Evolutionary conservation across 2,329 filamentous ascomycete genomes (phyloP).

Genomic region (Aspergillus uvarum): DNA sequence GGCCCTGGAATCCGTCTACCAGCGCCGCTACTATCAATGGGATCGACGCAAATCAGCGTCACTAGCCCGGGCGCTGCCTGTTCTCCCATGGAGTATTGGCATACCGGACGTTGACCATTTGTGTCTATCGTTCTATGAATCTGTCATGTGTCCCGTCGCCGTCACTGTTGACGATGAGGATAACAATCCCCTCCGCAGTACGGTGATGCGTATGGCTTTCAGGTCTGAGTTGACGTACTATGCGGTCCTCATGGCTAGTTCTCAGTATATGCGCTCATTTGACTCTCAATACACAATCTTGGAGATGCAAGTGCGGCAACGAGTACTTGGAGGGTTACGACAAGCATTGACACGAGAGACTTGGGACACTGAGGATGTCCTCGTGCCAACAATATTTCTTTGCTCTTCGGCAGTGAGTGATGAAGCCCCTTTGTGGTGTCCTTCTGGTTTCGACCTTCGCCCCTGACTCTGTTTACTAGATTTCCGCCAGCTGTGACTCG

Average conservation of each 20-base stretch:
- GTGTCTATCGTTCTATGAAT: conserved; percentile 5
- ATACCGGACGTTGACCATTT: conserved; percentile 2
- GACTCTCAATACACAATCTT: conserved; percentile 1
- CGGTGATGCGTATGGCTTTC: conserved; percentile 10
- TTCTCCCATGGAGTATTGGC: not conserved
- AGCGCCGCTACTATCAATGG: not conserved
- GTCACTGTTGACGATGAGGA: conserved; percentile 10
- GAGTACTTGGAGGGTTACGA: conserved; percentile 5
- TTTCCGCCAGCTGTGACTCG: conserved; percentile 7
- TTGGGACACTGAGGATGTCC: conserved; percentile 4
- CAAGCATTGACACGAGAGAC: not conserved
- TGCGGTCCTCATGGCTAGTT: conserved; percentile 9
- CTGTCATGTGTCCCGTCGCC: conserved; percentile 8
- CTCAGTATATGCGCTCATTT: conserved; percentile 6
- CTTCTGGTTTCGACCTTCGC: not conserved
- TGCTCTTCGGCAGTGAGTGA: conserved; percentile 6
- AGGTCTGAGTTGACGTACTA: conserved; percentile 7
- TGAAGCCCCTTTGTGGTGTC: no score
- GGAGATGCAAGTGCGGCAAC: conserved; percentile 2
- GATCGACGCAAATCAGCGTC: not conserved
- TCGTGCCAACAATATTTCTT: conserved; percentile 9
- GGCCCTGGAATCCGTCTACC: not conserved
- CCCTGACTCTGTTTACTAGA: not conserved
- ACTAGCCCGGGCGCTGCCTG: not conserved
- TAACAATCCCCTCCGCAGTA: conserved; percentile 6